Conservation (phyloP, 257 asterid genomes). For the Scutellaria minor region DNA sequence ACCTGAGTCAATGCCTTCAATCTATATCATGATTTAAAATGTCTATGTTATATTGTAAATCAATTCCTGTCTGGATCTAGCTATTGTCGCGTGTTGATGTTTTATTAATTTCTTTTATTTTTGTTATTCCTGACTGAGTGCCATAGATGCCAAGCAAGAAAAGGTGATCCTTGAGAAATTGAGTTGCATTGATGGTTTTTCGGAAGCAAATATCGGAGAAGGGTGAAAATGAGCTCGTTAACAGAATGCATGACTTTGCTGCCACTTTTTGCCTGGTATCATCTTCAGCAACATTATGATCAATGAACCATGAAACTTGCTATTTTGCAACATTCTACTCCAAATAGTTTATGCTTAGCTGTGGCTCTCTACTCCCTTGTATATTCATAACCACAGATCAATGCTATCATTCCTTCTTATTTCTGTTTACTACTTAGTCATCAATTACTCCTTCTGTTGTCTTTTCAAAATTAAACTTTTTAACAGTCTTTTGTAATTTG, state of each 20-base stretch:
- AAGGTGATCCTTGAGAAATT: slow-evolving; percentile 76
- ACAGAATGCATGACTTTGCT: background rate
- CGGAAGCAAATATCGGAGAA: slow-evolving; percentile 36
- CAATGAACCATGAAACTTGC: too few species aligned
- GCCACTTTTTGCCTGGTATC: slow-evolving; percentile 6
- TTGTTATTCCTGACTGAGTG: slow-evolving; percentile 53
- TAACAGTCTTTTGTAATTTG: too few species aligned
- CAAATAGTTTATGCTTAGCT: slow-evolving; percentile 10
- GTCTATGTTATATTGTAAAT: background rate
- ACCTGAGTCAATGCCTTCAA: background rate
- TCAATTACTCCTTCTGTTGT: too few species aligned
- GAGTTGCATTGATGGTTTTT: slow-evolving; percentile 63
- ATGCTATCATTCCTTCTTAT: too few species aligned
- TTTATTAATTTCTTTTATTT: slow-evolving; percentile 1
- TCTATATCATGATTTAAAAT: background rate
- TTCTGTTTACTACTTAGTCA: too few species aligned
- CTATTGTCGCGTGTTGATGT: slow-evolving; percentile 5
- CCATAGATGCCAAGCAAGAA: slow-evolving; percentile 84
- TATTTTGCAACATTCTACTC: too few species aligned
- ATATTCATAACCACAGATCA: too few species aligned
- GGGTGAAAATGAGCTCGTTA: slow-evolving; percentile 23
- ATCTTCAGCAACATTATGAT: background rate
- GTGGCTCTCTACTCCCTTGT: background rate
- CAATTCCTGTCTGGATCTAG: background rate
- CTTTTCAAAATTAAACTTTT: too few species aligned